phyloP scores from a whole-genome alignment of 371 early-diverging fungal species.

The Mortierella sp. region DNA sequence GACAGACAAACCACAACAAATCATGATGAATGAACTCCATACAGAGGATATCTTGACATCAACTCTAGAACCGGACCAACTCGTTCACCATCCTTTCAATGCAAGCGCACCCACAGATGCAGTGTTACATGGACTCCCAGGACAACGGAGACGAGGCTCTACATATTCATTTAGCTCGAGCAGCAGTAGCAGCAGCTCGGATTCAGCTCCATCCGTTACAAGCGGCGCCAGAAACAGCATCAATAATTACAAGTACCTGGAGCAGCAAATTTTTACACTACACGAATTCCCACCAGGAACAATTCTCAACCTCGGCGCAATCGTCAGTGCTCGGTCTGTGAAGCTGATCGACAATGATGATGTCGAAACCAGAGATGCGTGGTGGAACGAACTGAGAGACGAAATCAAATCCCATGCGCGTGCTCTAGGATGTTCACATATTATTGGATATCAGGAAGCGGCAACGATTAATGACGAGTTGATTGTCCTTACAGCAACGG shows the following conservation, averaged over 20 bases:
- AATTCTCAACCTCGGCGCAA: constrained; percentile 69
- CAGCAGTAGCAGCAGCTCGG: constrained; percentile 32
- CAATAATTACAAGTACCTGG: constrained; percentile 53
- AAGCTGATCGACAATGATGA: constrained; percentile 74
- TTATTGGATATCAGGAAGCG: constrained; percentile 77
- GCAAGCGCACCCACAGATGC: constrained; percentile 16
- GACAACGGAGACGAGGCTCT: constrained; percentile 27
- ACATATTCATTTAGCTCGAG: constrained; percentile 18
- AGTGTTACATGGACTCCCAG: constrained; percentile 7
- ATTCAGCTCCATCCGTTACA: constrained; percentile 45
- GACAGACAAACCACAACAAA: constrained; percentile 26
- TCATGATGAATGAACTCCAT: constrained; percentile 29
- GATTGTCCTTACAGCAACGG: constrained; percentile 70
- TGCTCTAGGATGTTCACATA: constrained; percentile 66
- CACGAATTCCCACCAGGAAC: constrained; percentile 68
- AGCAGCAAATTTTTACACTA: constrained; percentile 63
- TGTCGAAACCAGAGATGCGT: constrained; percentile 67
- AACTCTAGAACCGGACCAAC: constrained; percentile 21
- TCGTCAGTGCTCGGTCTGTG: constrained; percentile 76
- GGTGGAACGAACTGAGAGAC: constrained; percentile 82
- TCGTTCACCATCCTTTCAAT: constrained; percentile 13
- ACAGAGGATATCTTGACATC: constrained; percentile 33
- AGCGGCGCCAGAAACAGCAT: constrained; percentile 50
- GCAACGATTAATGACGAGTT: constrained; percentile 71
- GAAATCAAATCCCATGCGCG: constrained; percentile 79